Evolutionary conservation across 202 grass and related monocot genomes (phyloP).

Genomic region (Elaeis oleifera): DNA sequence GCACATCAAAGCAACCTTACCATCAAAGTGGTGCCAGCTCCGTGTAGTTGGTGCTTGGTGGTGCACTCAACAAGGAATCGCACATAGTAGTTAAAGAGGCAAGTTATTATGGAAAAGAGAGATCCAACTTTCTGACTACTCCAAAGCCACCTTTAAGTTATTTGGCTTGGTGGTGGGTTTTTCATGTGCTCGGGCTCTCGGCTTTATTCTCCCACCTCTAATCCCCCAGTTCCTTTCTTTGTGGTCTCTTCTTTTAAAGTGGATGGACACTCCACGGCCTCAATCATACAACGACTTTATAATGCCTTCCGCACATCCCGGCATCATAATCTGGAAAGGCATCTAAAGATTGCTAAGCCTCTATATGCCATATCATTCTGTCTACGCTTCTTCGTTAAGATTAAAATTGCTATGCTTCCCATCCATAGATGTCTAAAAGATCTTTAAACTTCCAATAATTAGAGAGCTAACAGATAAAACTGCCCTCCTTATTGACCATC

Average conservation of each 20-base stretch:
- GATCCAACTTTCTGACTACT: background rate
- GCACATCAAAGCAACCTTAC: background rate
- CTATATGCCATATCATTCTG: background rate
- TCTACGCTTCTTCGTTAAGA: background rate
- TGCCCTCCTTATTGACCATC: too few species aligned
- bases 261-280: background rate
- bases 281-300: background rate
- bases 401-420: background rate
- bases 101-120: constrained; percentile 1
- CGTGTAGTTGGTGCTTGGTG: background rate
- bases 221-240: background rate
- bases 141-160: background rate
- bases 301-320: background rate
- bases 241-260: background rate
- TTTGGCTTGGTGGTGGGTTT: background rate
- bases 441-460: background rate
- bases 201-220: constrained; percentile 2
- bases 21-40: background rate
- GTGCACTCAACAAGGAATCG: constrained; percentile 1
- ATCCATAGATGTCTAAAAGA: background rate
- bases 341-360: background rate
- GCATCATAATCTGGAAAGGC: background rate
- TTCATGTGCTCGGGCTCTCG: background rate
- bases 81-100: background rate
- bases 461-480: too few species aligned